A percentile compares a stretch with the other conserved stretches of the same genome.
Conservation (phyloP, 164 flowering plant species). For the Euptelea pleiosperma region DNA sequence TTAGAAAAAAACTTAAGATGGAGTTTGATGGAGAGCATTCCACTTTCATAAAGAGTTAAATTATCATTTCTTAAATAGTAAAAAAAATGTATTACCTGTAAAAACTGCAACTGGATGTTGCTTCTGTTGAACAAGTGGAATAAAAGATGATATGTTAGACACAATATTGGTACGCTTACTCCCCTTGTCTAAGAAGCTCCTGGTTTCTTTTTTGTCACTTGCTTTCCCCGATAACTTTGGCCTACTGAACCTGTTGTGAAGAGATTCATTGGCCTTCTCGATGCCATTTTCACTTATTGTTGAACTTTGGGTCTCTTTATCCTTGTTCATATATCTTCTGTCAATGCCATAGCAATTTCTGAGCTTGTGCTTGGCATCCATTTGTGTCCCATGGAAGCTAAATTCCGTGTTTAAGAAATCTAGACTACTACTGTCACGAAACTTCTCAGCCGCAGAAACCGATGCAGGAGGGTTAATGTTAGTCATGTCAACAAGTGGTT, state of each 20-base stretch:
- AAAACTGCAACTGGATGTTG: conserved; percentile 39
- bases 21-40: background rate
- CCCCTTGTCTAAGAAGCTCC: conserved; percentile 33
- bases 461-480: conserved; percentile 25
- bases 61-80: background rate
- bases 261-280: conserved; percentile 31
- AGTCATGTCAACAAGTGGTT: conserved; percentile 45
- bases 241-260: conserved; percentile 36
- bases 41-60: background rate
- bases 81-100: conserved; percentile 38
- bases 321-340: conserved; percentile 24
- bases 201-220: conserved; percentile 36
- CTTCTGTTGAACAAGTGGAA: conserved; percentile 78
- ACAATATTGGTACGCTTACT: conserved; percentile 62
- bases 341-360: conserved; percentile 21
- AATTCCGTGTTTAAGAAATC: conserved; percentile 38
- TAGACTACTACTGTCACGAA: conserved; percentile 35
- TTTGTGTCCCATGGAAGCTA: conserved; percentile 26
- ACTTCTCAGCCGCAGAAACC: conserved; percentile 32
- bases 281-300: conserved; percentile 31
- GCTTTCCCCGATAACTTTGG: conserved; percentile 38
- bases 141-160: conserved; percentile 63
- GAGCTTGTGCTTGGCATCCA: conserved; percentile 23
- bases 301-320: conserved; percentile 42
- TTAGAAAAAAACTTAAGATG: too few relatives aligned